A percentile compares a stretch with the other conserved stretches of the same genome.
Conservation (phyloP, 805 yeast species). For the Candida manassasensis region DNA sequence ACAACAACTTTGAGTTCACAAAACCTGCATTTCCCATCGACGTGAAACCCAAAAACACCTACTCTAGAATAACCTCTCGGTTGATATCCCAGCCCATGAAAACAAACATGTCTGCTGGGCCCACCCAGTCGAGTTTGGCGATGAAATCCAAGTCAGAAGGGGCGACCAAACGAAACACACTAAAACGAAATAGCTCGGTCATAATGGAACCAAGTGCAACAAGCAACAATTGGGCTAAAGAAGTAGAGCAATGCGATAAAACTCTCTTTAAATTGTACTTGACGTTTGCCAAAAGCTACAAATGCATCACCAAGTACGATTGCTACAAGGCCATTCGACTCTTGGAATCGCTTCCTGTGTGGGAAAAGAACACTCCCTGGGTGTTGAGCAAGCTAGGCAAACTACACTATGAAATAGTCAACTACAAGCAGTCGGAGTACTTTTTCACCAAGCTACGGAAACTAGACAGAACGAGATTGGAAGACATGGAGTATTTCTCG, state of each 20-base stretch:
- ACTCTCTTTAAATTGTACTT: slow-evolving; percentile 46
- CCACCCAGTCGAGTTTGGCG: not conserved
- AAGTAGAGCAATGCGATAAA: slow-evolving; percentile 31
- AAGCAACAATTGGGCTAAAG: slow-evolving; percentile 14
- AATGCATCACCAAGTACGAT: slow-evolving; percentile 61
- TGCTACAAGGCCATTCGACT: slow-evolving; percentile 75
- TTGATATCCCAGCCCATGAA: slow-evolving; percentile 38
- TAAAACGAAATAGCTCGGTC: slow-evolving; percentile 21
- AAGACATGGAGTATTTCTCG: slow-evolving; percentile 88
- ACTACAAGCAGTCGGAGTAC: slow-evolving; percentile 70
- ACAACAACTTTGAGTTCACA: slow-evolving; percentile 23
- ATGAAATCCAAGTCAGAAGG: slow-evolving; percentile 1
- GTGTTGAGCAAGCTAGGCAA: slow-evolving; percentile 77
- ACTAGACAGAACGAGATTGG: slow-evolving; percentile 70
- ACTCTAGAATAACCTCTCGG: slow-evolving; percentile 45
- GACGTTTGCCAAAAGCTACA: slow-evolving; percentile 55
- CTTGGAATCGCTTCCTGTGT: slow-evolving; percentile 58
- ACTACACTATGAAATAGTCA: slow-evolving; percentile 80
- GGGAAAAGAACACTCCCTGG: slow-evolving; percentile 74
- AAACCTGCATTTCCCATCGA: slow-evolving; percentile 25
- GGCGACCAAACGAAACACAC: slow-evolving; percentile 7
- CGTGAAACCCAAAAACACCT: slow-evolving; percentile 28
- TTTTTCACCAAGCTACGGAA: slow-evolving; percentile 60
- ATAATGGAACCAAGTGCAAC: slow-evolving; percentile 12
- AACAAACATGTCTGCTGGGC: slow-evolving; percentile 1